Evolutionary conservation across 148 eudicot species (phyloP).

Genomic region (Rhododendron kiyosumense): DNA sequence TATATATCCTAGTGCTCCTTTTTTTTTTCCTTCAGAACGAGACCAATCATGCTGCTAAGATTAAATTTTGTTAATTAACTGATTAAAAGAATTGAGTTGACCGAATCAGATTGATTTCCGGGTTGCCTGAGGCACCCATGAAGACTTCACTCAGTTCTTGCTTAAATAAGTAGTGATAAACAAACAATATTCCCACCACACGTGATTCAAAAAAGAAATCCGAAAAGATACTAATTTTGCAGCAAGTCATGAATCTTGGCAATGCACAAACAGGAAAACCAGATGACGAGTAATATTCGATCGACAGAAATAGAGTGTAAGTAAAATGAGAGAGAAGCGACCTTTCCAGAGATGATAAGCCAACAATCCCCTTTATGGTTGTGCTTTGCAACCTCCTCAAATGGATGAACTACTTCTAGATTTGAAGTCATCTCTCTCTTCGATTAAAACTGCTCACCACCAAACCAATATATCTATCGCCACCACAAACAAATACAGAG

Average conservation of each 20-base stretch:
- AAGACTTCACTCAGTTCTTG: background rate
- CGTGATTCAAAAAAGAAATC: background rate
- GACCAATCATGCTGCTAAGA: background rate
- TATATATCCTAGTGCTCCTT: background rate
- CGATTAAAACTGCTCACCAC: background rate
- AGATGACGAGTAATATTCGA: background rate
- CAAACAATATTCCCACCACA: background rate
- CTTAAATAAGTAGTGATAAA: background rate
- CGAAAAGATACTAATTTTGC: background rate
- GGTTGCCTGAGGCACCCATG: background rate
- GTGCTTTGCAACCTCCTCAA: conserved; percentile 25
- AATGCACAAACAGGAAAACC: background rate
- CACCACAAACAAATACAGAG: background rate
- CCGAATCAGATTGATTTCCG: background rate
- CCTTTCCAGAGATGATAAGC: conserved; percentile 24
- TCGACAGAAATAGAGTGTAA: background rate
- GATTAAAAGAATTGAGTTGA: background rate
- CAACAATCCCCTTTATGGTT: conserved; percentile 17
- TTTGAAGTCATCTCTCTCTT: conserved; percentile 8
- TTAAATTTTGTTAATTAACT: background rate
- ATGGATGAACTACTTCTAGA: conserved; percentile 7
- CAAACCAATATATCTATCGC: background rate
- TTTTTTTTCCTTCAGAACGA: background rate
- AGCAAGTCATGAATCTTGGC: background rate
- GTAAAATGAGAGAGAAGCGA: background rate